Evolutionary conservation across 495 filamentous ascomycete species (phyloP).

Genomic region (Talaromyces stipitatus): DNA sequence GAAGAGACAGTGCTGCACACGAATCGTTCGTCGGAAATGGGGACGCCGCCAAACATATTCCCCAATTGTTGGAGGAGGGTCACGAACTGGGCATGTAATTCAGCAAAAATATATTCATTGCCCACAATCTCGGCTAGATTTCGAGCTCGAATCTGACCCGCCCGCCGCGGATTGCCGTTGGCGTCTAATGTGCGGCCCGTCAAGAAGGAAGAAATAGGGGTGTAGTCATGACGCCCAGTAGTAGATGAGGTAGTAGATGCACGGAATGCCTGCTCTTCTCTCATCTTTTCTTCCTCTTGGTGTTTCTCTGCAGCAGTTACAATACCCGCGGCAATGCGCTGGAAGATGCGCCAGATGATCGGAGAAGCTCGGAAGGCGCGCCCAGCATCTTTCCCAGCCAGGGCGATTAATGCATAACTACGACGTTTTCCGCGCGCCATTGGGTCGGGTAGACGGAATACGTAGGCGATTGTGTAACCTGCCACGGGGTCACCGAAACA

Average conservation of each 20-base stretch:
- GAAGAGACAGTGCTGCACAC: conserved; percentile 31
- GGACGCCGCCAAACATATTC: conserved; percentile 36
- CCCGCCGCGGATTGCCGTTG: conserved; percentile 44
- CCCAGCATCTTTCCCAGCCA: conserved; percentile 62
- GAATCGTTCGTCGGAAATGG: conserved; percentile 36
- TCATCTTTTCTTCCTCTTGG: conserved; percentile 38
- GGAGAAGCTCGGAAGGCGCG: conserved; percentile 68
- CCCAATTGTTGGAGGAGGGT: conserved; percentile 62
- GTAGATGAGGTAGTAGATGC: conserved; percentile 17
- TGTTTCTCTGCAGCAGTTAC: conserved; percentile 52
- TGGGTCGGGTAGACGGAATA: conserved; percentile 83
- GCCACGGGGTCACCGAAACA: conserved; percentile 77
- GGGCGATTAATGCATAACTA: conserved; percentile 81
- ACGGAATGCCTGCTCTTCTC: conserved; percentile 27
- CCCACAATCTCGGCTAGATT: conserved; percentile 83
- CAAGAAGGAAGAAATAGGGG: conserved; percentile 56
- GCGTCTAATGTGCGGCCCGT: conserved; percentile 52
- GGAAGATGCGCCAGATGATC: conserved; percentile 67
- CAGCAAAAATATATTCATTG: conserved; percentile 78
- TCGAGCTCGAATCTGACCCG: conserved; percentile 56
- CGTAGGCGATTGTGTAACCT: conserved; percentile 87
- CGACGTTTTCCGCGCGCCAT: conserved; percentile 80
- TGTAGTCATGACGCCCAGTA: conserved; percentile 29
- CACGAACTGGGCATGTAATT: conserved; percentile 76
- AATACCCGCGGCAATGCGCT: conserved; percentile 68